Percentiles rank a stretch among this genome's conserved stretches.
Conservation (phyloP, 352 stramenopile species). For the Phytophthora ohioensis region DNA sequence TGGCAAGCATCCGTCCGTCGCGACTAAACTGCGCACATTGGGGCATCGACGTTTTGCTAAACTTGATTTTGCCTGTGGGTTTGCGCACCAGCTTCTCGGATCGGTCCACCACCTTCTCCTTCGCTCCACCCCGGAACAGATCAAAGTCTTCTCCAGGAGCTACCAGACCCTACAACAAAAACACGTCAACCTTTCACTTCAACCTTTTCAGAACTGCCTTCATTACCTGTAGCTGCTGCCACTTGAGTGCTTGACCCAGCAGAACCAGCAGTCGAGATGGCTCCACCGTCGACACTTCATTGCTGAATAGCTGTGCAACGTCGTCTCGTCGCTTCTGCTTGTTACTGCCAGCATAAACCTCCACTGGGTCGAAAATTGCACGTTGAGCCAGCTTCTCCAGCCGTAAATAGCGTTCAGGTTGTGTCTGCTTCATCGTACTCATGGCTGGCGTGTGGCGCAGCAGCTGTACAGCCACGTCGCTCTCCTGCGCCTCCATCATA, state of each 20-base stretch:
- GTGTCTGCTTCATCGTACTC: constrained; percentile 54
- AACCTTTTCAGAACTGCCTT: not conserved
- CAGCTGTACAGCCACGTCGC: constrained; percentile 78
- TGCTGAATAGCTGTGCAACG: constrained; percentile 77
- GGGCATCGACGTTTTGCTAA: constrained; percentile 83
- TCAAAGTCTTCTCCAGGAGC: constrained; percentile 76
- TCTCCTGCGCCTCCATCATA: constrained; percentile 87
- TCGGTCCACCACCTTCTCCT: constrained; percentile 63
- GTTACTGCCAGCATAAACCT: constrained; percentile 68
- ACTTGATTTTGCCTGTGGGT: constrained; percentile 89
- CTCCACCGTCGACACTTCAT: constrained; percentile 79
- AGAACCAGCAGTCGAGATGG: constrained; percentile 91
- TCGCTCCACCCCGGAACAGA: constrained; percentile 77
- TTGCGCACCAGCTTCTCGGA: constrained; percentile 74
- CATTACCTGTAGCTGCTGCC: constrained; percentile 80
- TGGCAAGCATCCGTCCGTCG: constrained; percentile 91
- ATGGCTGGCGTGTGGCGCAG: constrained; percentile 61
- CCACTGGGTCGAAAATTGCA: constrained; percentile 66
- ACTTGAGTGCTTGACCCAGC: constrained; percentile 92
- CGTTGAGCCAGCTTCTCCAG: constrained; percentile 84
- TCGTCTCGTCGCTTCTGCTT: constrained; percentile 89
- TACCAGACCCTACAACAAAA: constrained; percentile 59
- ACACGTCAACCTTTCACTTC: not conserved
- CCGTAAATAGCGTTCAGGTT: constrained; percentile 64
- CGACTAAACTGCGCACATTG: constrained; percentile 90